A percentile compares a stretch with the other conserved stretches of the same genome.
Conservation (phyloP, 805 yeast genomes). For the Brettanomyces nanus region DNA sequence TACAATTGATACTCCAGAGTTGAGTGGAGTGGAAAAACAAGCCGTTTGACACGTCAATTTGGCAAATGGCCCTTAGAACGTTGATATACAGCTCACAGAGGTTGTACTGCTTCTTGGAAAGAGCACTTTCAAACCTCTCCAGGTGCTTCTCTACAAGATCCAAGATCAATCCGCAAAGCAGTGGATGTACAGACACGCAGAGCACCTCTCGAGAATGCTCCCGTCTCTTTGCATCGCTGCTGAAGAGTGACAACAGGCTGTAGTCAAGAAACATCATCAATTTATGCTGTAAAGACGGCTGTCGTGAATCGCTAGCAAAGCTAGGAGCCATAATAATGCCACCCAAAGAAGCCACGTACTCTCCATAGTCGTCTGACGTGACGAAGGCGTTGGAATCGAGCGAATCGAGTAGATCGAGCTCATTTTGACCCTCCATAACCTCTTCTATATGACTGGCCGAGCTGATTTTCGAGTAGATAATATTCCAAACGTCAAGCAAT, state of each 20-base stretch:
- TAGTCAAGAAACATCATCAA: slow-evolving; percentile 19
- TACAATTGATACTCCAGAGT: slow-evolving; percentile 20
- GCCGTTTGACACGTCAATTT: slow-evolving; percentile 12
- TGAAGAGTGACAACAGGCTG: slow-evolving; percentile 19
- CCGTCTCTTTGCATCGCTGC: slow-evolving; percentile 32
- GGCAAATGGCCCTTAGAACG: slow-evolving; percentile 22
- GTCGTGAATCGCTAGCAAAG: slow-evolving; percentile 19
- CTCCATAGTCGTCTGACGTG: slow-evolving; percentile 45
- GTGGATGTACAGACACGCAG: slow-evolving; percentile 41
- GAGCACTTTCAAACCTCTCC: slow-evolving; percentile 17
- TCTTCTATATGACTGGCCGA: slow-evolving; percentile 1
- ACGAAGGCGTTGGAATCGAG: slow-evolving; percentile 3
- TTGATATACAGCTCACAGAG: slow-evolving; percentile 23
- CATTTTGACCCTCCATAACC: background rate
- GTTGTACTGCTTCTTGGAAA: slow-evolving; percentile 16
- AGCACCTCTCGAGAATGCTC: slow-evolving; percentile 69
- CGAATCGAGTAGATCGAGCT: too few relatives aligned
- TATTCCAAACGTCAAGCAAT: slow-evolving; percentile 32
- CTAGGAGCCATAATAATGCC: slow-evolving; percentile 45
- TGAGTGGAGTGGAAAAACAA: slow-evolving; percentile 21
- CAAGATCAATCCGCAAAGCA: slow-evolving; percentile 18
- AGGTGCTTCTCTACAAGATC: slow-evolving; percentile 15
- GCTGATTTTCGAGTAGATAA: slow-evolving; percentile 33
- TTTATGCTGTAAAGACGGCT: slow-evolving; percentile 18
- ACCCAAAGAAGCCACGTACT: slow-evolving; percentile 62